These are phyloP conservation scores for Alisma plantagoaquatica DNA, from an alignment of 106 monocot genomes.

Conservation along the genomic window DNA sequence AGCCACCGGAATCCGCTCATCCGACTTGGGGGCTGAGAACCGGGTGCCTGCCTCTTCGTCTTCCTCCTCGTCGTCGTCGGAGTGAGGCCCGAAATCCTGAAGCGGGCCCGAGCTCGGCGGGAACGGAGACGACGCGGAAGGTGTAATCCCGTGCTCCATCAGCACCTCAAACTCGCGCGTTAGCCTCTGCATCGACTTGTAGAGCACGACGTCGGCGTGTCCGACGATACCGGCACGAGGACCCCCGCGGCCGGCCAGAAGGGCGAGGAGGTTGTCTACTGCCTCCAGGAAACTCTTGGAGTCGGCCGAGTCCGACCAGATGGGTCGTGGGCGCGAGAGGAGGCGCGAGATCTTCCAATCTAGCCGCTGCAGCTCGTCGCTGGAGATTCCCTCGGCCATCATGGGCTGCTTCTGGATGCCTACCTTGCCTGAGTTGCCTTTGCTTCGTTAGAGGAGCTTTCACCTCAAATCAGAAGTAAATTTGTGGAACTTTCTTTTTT, in stretches of 20 bases:
- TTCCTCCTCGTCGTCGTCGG: no score
- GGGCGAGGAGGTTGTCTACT: not conserved
- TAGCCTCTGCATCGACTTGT: constrained; percentile 5
- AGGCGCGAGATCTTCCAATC: constrained; percentile 1
- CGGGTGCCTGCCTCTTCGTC: no score
- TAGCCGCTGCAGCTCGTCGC: not conserved
- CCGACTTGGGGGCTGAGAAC: no score
- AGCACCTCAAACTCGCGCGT: not conserved
- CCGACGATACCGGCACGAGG: not conserved
- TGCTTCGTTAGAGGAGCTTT: not conserved
- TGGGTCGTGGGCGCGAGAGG: not conserved
- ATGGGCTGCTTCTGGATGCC: no score
- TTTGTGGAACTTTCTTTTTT: no score
- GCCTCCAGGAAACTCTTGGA: not conserved
- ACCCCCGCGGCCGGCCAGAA: not conserved
- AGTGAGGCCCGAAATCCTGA: not conserved
- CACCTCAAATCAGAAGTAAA: no score
- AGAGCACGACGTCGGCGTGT: constrained; percentile 6
- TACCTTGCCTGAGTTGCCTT: no score
- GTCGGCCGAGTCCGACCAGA: not conserved
- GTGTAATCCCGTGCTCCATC: no score
- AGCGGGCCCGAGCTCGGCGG: not conserved
- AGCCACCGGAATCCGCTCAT: constrained; percentile 6
- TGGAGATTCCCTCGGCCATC: no score
- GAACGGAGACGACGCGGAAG: not conserved